Evolutionary conservation across 164 flowering plant genomes (phyloP), one percentile per base, ranked within the genome.

Genomic region (Paratinospora sagittata): DNA sequence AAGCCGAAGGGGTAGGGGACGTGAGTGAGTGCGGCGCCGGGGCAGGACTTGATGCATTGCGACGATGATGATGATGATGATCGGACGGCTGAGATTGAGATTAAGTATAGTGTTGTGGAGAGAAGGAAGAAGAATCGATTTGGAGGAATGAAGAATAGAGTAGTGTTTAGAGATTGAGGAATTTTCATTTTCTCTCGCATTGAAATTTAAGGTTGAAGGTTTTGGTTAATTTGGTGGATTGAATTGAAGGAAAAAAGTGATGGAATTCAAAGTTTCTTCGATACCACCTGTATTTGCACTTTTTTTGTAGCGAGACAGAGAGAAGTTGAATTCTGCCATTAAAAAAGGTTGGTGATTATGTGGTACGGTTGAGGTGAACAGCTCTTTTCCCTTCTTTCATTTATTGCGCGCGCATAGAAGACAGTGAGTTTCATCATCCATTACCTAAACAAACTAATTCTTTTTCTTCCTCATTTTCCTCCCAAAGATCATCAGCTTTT

Each of bases 1-100:
- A 90, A 90, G 6, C 97, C 97, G 72, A 90, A 89, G 0, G 96
- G 92, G 82, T 39, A 89, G 0, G 69, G 83, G 8, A 88, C 74
- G 17, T 16, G 65, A 5, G n/a, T 49, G 63, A 8, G 7, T 6
- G 62, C 3, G 27, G 45, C 21, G 13, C 41, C 11, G 69, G 78
- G 78, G 74, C 92, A 86, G 11, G 74, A 10, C 60, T 69, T 78
- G 66, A 67, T 60, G 78, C 87, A 84, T 17, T 9, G 0, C 4
- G 57, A 1, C 27, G 77, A 60, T 11, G n/a, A n/a, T n/a, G n/a
- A n/a, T n/a, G n/a, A n/a, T n/a, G n/a, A n/a, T n/a, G 80, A 27
- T n/a, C 34, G 69, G 27, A 70, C 66, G 3, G 70, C 0, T 11
- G 33, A 27, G 17, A 17, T 52, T 41, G 2, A 27, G 70, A 41